Base-by-base conservation (phyloP, 2,329 filamentous ascomycete genomes). In the Ascochyta rabiei region DNA sequence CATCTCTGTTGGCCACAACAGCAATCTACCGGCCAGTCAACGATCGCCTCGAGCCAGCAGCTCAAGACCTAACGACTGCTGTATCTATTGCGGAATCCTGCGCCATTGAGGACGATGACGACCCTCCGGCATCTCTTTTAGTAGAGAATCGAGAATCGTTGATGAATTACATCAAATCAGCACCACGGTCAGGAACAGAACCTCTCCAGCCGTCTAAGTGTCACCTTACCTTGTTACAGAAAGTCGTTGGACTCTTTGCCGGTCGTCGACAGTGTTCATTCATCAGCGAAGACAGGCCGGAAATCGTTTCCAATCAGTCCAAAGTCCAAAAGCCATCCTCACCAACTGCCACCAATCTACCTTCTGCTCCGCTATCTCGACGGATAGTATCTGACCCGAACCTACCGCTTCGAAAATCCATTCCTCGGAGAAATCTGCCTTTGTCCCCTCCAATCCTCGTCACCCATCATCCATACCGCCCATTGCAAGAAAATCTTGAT, bases 231-330 rank as follows among this genome's bases (percentile, higher is more conserved):
- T 48, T 55, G 38, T 35, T 61, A 7, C 40, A 56, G 15, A 50
- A 30, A 15, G 16, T 63, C 2, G 41, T 66, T 9, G 39, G 21
- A 2, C 52, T 64, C 2, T 63, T 64, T 33, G 51, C 58, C 6
- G 58, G 60, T 6, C 53, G 51, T 40, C 55, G 45, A 31, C 15
- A 37, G 9, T n/a, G 6, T 44, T 12, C 33, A 33, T 16, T 16
- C 13, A 19, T 10, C 2, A 10, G 24, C 1, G 15, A 39, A 16
- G 18, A 43, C n/a, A n/a, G 13, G 6, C 10, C 15, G 16, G 12
- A 12, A 26, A 46, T 3, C 24, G 6, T 2, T 16, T 5, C 18
- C 8, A 23, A 21, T 6, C 23, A 23, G 9, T 7, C 4, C n/a
- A 10, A 26, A 28, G 28, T 19, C 13, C 13, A 28, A 12, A 30